phyloP scores from a whole-genome alignment of 73 alveolate genomes.

The Paraurostyla sp. region DNA sequence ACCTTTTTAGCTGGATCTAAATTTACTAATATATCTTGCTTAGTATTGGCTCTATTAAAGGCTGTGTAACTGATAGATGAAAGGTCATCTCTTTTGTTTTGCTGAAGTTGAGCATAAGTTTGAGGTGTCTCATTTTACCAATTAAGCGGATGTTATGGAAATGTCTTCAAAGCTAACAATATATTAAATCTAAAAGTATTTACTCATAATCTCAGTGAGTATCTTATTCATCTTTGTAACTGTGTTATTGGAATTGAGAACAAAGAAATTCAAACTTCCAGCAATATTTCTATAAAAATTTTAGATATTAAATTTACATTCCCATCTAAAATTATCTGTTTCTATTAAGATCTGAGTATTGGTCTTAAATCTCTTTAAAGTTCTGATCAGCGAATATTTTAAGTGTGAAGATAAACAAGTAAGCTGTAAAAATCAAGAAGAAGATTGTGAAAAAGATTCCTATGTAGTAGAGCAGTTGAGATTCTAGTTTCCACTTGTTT shows the following conservation, averaged over 20 bases:
- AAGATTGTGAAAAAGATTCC: background rate
- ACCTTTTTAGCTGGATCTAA: background rate
- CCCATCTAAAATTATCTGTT: background rate
- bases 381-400: conserved; percentile 22
- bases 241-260: background rate
- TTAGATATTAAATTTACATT: background rate
- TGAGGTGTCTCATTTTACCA: conserved; percentile 7
- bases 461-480: background rate
- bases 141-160: conserved; percentile 18
- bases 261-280: conserved; percentile 20
- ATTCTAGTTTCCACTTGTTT: background rate
- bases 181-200: background rate
- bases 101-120: background rate
- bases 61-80: background rate
- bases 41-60: background rate
- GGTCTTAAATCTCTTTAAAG: background rate
- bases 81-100: background rate
- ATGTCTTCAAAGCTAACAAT: background rate
- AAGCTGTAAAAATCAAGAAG: background rate
- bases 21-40: background rate
- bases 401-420: conserved; percentile 2
- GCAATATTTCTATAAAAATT: conserved; percentile 19
- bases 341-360: background rate
- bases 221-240: background rate
- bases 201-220: conserved; percentile 8